Percentiles rank a stretch among this genome's conserved stretches.
These are phyloP conservation scores for Cunninghamia lanceolata DNA, from an alignment of 75 land plant genomes.

Conservation along the genomic window DNA sequence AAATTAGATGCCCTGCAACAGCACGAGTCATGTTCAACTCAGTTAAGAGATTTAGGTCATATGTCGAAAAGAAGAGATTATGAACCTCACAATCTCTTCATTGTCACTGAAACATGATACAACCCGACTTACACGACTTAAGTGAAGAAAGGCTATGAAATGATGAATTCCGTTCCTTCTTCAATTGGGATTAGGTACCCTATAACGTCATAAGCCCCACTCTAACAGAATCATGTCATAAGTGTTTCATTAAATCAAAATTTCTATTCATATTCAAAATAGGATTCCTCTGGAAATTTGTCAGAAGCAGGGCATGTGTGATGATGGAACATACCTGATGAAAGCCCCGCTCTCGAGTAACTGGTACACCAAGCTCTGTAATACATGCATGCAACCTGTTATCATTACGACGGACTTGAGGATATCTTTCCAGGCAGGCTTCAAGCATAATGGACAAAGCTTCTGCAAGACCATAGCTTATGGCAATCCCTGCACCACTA, in stretches of 20 bases:
- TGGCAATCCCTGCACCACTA: slow-evolving; percentile 27
- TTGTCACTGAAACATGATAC: neutral
- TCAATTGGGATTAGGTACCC: neutral
- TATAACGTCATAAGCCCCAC: neutral
- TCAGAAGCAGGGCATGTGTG: neutral
- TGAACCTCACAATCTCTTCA: neutral
- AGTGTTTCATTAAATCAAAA: neutral
- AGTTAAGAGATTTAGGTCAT: neutral
- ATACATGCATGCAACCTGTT: slow-evolving; percentile 30
- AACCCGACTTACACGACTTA: neutral
- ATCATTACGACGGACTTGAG: slow-evolving; percentile 21
- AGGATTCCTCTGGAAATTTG: neutral
- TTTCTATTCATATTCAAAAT: neutral
- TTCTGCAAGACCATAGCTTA: slow-evolving; percentile 23
- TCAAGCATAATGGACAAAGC: slow-evolving; percentile 23
- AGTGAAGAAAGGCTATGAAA: neutral
- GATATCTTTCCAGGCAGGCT: slow-evolving; percentile 20
- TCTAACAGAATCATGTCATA: neutral
- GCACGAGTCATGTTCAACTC: neutral
- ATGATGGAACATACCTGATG: slow-evolving; percentile 17
- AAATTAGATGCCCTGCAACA: neutral
- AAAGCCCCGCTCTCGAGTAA: slow-evolving; percentile 25
- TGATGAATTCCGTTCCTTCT: neutral
- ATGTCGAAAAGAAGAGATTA: neutral
- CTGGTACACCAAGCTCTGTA: slow-evolving; percentile 27